Percentiles rank a stretch among this genome's conserved stretches.
These are phyloP conservation scores for Amaranthus tricolor DNA, from an alignment of 179 eudicot species.

Conservation along the genomic window DNA sequence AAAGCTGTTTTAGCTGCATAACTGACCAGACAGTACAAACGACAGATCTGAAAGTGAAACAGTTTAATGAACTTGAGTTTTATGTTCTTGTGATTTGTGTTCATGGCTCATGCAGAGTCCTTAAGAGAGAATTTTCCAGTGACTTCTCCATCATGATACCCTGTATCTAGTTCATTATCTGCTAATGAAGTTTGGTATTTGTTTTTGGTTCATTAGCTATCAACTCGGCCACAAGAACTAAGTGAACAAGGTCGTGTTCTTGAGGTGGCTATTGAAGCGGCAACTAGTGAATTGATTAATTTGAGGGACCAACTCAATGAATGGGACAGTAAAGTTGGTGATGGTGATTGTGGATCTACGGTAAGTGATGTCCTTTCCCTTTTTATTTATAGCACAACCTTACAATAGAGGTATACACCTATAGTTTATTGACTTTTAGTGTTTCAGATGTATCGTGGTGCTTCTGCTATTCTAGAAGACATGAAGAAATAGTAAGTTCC, in stretches of 20 bases:
- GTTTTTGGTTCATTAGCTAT: slow-evolving; percentile 39
- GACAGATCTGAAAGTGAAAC: neutral
- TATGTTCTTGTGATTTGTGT: neutral
- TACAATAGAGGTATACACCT: slow-evolving; percentile 1
- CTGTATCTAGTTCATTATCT: neutral
- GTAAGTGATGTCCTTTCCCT: slow-evolving; percentile 44
- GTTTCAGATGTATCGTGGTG: slow-evolving; percentile 88
- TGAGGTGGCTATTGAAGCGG: slow-evolving; percentile 89
- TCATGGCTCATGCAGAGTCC: neutral
- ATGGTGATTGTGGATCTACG: slow-evolving; percentile 99
- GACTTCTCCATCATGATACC: neutral
- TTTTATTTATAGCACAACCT: neutral
- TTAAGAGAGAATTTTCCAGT: neutral
- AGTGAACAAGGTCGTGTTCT: slow-evolving; percentile 60
- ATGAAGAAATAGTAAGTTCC: slow-evolving; percentile 66
- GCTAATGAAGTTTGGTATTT: slow-evolving; percentile 13
- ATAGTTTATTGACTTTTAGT: slow-evolving; percentile 22
- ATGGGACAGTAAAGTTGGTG: slow-evolving; percentile 98
- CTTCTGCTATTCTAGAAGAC: slow-evolving; percentile 84
- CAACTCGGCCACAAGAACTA: slow-evolving; percentile 66
- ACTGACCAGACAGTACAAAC: neutral
- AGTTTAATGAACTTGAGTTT: neutral
- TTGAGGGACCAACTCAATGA: slow-evolving; percentile 79
- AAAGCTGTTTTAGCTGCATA: neutral
- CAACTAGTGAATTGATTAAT: slow-evolving; percentile 60